Percentiles rank a stretch among this genome's conserved stretches.
These are phyloP conservation scores for Calocybe cyanea DNA, from an alignment of 768 basidiomycete genomes.

Conservation along the genomic window DNA sequence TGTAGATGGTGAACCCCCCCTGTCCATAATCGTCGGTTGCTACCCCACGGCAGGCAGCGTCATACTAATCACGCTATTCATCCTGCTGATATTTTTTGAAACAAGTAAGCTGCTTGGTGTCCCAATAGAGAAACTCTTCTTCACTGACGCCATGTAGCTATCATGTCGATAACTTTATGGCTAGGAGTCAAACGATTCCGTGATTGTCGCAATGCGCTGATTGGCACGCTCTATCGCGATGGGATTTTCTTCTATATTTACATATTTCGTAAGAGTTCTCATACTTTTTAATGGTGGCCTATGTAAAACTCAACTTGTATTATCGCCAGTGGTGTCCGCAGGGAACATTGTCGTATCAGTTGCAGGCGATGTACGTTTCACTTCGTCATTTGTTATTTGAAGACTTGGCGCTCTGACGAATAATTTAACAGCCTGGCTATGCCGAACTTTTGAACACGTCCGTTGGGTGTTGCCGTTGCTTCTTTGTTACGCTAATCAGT, in stretches of 20 bases:
- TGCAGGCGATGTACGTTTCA: too few relatives aligned
- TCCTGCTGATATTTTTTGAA: not conserved
- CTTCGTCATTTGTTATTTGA: too few relatives aligned
- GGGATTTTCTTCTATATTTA: slow-evolving; percentile 3
- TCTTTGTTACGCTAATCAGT: too few relatives aligned
- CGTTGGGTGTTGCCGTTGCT: too few relatives aligned
- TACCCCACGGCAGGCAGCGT: slow-evolving; percentile 2
- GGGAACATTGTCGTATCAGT: too few relatives aligned
- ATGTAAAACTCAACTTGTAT: too few relatives aligned
- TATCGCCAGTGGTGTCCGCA: too few relatives aligned
- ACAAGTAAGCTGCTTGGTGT: not conserved
- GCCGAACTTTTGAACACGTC: too few relatives aligned
- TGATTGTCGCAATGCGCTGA: not conserved
- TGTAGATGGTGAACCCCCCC: slow-evolving; percentile 8
- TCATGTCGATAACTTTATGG: slow-evolving; percentile 1
- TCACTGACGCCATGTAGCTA: not conserved
- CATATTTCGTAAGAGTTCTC: not conserved
- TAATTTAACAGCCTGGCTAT: too few relatives aligned
- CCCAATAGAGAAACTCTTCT: not conserved
- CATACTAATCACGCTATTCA: not conserved
- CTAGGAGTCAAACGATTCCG: not conserved
- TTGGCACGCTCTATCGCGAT: slow-evolving; percentile 3
- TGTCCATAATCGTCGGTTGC: slow-evolving; percentile 11
- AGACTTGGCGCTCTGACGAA: too few relatives aligned
- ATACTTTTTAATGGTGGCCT: too few relatives aligned